Base-by-base conservation (phyloP, 202 grass and related monocot genomes). In the Panicum hallii region DNA sequence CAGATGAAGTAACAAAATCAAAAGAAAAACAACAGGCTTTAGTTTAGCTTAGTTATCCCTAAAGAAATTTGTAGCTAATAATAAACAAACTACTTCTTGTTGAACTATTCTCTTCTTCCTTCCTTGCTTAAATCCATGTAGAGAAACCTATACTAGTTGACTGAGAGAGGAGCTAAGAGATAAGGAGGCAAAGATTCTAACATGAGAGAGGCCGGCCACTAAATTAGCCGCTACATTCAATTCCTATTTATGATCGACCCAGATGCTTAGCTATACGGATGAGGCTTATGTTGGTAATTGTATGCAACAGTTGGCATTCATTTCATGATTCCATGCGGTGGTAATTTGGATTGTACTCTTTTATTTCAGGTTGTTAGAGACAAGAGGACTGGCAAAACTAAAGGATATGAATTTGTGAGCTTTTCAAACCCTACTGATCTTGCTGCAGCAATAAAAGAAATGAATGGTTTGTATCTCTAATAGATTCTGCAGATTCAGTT, bases 371-470 rank as follows among this genome's bases (percentile, higher is more conserved):
- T 95, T 63, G 87, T 98, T 63, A 88, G 93, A 80, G 93, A 98
- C 66, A 95, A 98, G 83, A 92, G 95, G 71, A 93, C 93, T 19
- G 93, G 95, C 53, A 98, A 98, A 98, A 92, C 93, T 32, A 95
- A 91, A 89, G 93, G 93, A 20, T 98, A 93, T 93, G 93, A 91
- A 77, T 98, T 98, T 82, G 91, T 98, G 50, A 98, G 95, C 87
- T 95, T 98, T 87, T 93, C 95, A 63, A 98, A 92, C 58, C 93
- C 95, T 58, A 82, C 95, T 42, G 95, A 98, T 55, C 91, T 98
- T 74, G 95, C 95, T 40, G 95, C 89, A 78, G 95, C 95, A 8
- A 88, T 98, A 55, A 98, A 98, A 89, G 95, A 98, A 87, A 98
- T 98, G 95, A 98, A 95, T 92, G 95, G 95, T 91, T 76, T 64